A percentile compares a stretch with the other conserved stretches of the same genome.
These are phyloP conservation scores for Solioccasus polychromus DNA, from an alignment of 768 basidiomycete species.

Conservation along the genomic window DNA sequence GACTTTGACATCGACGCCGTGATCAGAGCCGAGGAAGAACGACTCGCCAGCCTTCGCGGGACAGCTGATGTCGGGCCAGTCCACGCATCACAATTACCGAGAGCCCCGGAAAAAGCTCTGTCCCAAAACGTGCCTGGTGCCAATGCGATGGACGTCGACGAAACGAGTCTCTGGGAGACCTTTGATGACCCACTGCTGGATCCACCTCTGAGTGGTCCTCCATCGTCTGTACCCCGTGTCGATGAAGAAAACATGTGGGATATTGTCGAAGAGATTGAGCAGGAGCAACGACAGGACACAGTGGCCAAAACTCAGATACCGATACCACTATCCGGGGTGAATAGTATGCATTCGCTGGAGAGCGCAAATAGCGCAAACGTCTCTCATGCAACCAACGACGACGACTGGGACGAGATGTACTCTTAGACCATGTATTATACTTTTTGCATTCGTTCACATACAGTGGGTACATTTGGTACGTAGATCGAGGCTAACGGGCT, in stretches of 20 bases:
- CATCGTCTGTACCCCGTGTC: slow-evolving; percentile 11
- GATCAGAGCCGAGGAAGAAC: slow-evolving; percentile 44
- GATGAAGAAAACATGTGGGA: slow-evolving; percentile 76
- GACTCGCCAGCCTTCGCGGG: slow-evolving; percentile 23
- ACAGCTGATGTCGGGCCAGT: slow-evolving; percentile 3
- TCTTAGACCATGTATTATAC: slow-evolving; percentile 24
- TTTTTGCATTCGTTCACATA: background rate
- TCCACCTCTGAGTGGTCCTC: slow-evolving; percentile 2
- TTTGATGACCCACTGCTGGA: slow-evolving; percentile 15
- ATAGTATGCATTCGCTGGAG: slow-evolving; percentile 12
- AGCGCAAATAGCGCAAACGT: slow-evolving; percentile 7
- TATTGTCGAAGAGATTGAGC: slow-evolving; percentile 56
- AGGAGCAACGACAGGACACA: slow-evolving; percentile 11
- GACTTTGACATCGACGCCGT: slow-evolving; percentile 54
- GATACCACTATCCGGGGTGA: slow-evolving; percentile 26
- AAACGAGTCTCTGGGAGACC: slow-evolving; percentile 38
- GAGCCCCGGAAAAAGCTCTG: slow-evolving; percentile 5
- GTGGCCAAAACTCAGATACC: slow-evolving; percentile 15
- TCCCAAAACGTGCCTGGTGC: slow-evolving; percentile 8
- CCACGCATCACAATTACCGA: background rate
- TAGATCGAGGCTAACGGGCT: too few relatives aligned
- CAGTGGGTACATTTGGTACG: too few relatives aligned
- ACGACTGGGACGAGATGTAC: slow-evolving; percentile 70
- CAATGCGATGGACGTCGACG: slow-evolving; percentile 32
- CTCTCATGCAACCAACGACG: slow-evolving; percentile 38